phyloP scores from a whole-genome alignment of 1,284 basidiomycete species.

The Schizophyllum amplum region DNA sequence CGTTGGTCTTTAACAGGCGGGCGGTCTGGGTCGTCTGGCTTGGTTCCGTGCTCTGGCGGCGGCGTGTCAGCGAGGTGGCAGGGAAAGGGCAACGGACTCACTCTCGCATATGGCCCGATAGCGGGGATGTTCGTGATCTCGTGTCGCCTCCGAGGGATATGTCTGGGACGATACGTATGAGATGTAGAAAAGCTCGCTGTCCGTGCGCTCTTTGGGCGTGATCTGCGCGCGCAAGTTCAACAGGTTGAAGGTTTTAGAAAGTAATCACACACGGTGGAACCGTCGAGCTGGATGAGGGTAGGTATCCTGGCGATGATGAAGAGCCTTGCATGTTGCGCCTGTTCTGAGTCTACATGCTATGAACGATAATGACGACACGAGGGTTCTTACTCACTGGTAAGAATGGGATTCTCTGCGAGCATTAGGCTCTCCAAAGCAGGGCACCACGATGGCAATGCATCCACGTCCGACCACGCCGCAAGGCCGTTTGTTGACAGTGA shows the following conservation, averaged over 20 bases:
- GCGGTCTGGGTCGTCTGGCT: constrained; percentile 30
- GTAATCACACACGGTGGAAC: constrained; percentile 43
- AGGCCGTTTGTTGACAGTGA: constrained; percentile 61
- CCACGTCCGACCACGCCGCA: constrained; percentile 58
- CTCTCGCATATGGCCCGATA: constrained; percentile 58
- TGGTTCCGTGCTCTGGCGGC: constrained; percentile 49
- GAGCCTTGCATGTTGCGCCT: constrained; percentile 45
- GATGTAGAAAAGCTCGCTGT: constrained; percentile 83
- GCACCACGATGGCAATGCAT: constrained; percentile 61
- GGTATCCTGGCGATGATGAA: constrained; percentile 70
- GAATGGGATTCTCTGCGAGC: constrained; percentile 54
- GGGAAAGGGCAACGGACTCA: constrained; percentile 33
- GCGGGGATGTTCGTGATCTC: constrained; percentile 45
- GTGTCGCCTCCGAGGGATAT: constrained; percentile 35
- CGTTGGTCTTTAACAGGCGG: constrained; percentile 28
- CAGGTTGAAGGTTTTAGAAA: background rate
- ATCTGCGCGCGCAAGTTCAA: constrained; percentile 37
- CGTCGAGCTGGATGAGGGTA: constrained; percentile 59
- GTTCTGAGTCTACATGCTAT: constrained; percentile 26
- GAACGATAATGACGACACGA: constrained; percentile 7
- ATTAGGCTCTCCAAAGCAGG: constrained; percentile 53
- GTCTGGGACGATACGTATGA: constrained; percentile 45
- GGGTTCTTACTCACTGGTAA: constrained; percentile 34
- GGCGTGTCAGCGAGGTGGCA: constrained; percentile 5
- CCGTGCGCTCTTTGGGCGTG: constrained; percentile 64